Conservation (phyloP, 352 stramenopile species). For the Phytophthora agathidicida region DNA sequence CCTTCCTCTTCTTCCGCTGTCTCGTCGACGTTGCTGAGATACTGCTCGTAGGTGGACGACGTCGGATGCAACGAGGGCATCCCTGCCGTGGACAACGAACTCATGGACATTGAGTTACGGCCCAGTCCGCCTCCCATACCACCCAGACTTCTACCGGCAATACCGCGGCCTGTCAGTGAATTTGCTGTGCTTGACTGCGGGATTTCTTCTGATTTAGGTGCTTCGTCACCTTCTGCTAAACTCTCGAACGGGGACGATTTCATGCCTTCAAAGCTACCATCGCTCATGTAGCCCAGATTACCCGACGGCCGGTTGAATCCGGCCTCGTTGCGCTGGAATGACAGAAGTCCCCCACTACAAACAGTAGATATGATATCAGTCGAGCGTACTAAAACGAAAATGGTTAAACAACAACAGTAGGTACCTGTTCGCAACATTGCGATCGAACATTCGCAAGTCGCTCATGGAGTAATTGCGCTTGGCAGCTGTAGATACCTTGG, state of each 20-base stretch:
- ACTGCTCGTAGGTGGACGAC: constrained; percentile 87
- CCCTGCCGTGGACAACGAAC: constrained; percentile 66
- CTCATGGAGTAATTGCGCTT: constrained; percentile 90
- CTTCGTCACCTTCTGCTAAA: constrained; percentile 23
- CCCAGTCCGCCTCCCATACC: constrained; percentile 20
- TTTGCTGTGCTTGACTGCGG: constrained; percentile 8
- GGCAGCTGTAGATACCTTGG: constrained; percentile 81
- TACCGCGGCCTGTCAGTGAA: constrained; percentile 25
- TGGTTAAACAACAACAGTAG: constrained; percentile 1
- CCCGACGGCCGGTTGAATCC: constrained; percentile 22
- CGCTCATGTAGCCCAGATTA: constrained; percentile 46
- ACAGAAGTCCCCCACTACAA: constrained; percentile 33
- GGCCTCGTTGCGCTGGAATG: constrained; percentile 35
- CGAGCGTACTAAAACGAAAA: background rate
- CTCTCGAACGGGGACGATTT: constrained; percentile 45
- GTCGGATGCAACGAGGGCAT: constrained; percentile 62
- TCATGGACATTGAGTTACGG: constrained; percentile 89
- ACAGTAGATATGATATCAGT: constrained; percentile 10
- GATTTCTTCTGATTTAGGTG: constrained; percentile 14
- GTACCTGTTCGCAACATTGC: constrained; percentile 54
- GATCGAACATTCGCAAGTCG: constrained; percentile 77
- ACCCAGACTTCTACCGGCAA: constrained; percentile 33
- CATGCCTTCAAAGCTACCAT: constrained; percentile 53
- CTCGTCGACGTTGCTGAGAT: constrained; percentile 89
- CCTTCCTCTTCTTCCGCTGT: constrained; percentile 76